Conservation (phyloP, 78 protist species). For the Dictyostelium intermedium region DNA sequence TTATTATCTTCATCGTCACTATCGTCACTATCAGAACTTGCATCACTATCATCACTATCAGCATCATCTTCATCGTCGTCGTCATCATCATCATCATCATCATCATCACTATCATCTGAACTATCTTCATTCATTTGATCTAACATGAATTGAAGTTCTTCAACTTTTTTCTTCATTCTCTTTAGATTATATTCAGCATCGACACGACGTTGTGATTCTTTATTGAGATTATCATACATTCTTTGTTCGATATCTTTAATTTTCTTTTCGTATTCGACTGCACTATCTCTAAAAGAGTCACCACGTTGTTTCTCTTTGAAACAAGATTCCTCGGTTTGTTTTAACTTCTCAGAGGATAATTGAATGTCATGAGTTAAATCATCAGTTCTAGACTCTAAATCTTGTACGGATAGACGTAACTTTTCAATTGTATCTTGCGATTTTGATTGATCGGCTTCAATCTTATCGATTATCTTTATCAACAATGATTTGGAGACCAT, state of each 20-base stretch:
- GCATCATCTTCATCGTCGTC: not conserved
- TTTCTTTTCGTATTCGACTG: constrained; percentile 54
- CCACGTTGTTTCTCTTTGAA: constrained; percentile 65
- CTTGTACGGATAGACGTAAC: not conserved
- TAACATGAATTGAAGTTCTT: constrained; percentile 40
- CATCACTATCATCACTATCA: constrained; percentile 4
- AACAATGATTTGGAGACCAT: constrained; percentile 28
- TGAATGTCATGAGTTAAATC: constrained; percentile 22
- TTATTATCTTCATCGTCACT: not conserved
- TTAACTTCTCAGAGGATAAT: not conserved
- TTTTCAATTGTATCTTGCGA: constrained; percentile 13
- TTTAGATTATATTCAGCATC: constrained; percentile 61
- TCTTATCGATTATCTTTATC: not conserved
- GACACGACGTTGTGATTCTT: constrained; percentile 31
- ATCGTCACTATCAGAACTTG: not conserved
- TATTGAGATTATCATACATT: constrained; percentile 58
- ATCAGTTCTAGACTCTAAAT: constrained; percentile 34
- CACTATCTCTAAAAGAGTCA: constrained; percentile 62
- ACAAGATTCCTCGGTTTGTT: not conserved
- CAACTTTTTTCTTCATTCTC: constrained; percentile 60
- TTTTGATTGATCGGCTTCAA: constrained; percentile 18
- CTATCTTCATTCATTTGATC: constrained; percentile 33
- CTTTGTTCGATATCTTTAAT: constrained; percentile 50
- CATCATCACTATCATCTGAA: not conserved
- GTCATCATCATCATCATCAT: not conserved